Evolutionary conservation across 805 yeast species (phyloP).

Genomic region (Schwanniomyces vanrijiae): DNA sequence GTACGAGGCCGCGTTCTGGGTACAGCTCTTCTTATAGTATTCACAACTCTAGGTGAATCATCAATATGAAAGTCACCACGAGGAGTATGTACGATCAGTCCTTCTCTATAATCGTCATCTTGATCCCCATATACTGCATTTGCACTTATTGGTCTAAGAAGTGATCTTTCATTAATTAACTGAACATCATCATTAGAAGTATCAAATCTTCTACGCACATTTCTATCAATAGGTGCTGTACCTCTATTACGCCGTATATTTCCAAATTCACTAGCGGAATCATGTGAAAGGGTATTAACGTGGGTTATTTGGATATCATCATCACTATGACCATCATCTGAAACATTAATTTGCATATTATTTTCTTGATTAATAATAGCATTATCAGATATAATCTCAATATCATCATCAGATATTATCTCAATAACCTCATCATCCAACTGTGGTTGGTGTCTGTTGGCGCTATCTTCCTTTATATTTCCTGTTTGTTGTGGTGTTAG

Average conservation of each 20-base stretch:
- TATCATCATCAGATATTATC: slow-evolving; percentile 14
- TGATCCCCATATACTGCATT: neutral
- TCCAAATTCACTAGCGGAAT: slow-evolving; percentile 1
- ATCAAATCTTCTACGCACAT: slow-evolving; percentile 8
- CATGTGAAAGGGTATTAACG: slow-evolving; percentile 2
- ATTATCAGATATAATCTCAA: slow-evolving; percentile 18
- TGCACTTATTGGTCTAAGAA: slow-evolving; percentile 4
- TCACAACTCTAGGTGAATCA: slow-evolving; percentile 1
- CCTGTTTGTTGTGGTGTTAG: neutral
- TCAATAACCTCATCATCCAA: slow-evolving; percentile 12
- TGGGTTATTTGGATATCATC: slow-evolving; percentile 21
- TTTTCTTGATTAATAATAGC: slow-evolving; percentile 2
- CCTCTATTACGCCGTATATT: slow-evolving; percentile 2
- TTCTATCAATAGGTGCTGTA: neutral
- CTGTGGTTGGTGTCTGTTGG: neutral
- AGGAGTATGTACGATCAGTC: slow-evolving; percentile 5
- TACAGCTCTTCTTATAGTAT: slow-evolving; percentile 3
- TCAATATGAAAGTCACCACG: slow-evolving; percentile 3
- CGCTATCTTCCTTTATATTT: neutral
- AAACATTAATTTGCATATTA: neutral
- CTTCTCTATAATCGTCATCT: slow-evolving; percentile 2
- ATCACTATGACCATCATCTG: slow-evolving; percentile 7
- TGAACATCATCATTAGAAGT: slow-evolving; percentile 23
- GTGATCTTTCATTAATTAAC: slow-evolving; percentile 22
- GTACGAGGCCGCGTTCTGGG: slow-evolving; percentile 1